phyloP scores from a whole-genome alignment of 139 green algal species.

The Axilococcus clingmanii region DNA sequence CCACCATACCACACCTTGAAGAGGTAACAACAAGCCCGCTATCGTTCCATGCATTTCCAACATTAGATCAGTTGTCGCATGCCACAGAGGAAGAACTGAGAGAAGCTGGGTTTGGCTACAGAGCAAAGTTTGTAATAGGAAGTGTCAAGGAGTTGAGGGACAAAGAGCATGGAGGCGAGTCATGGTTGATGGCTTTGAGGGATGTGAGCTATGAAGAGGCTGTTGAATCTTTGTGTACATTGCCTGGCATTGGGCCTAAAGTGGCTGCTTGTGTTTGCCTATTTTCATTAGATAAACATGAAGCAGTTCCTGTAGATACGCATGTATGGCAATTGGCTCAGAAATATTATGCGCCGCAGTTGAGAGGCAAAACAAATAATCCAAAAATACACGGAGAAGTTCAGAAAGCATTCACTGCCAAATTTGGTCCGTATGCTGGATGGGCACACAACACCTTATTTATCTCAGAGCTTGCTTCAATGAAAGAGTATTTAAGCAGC shows the following conservation, averaged over 20 bases:
- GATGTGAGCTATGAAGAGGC: slow-evolving; percentile 52
- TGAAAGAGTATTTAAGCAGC: slow-evolving; percentile 22
- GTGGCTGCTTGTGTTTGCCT: slow-evolving; percentile 83
- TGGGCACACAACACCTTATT: slow-evolving; percentile 93
- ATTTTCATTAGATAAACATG: slow-evolving; percentile 89
- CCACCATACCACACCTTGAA: neutral
- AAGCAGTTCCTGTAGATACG: slow-evolving; percentile 75
- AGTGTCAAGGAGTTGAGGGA: slow-evolving; percentile 39
- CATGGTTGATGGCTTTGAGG: slow-evolving; percentile 69
- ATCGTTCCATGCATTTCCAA: slow-evolving; percentile 67
- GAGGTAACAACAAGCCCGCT: neutral
- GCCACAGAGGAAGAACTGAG: slow-evolving; percentile 74
- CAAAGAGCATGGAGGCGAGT: slow-evolving; percentile 47
- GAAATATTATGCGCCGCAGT: slow-evolving; percentile 60
- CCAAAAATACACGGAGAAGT: slow-evolving; percentile 41
- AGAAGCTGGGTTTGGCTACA: slow-evolving; percentile 75
- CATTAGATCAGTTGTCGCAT: slow-evolving; percentile 64
- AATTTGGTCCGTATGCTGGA: slow-evolving; percentile 74
- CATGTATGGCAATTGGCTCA: slow-evolving; percentile 86
- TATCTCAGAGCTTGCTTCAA: slow-evolving; percentile 66
- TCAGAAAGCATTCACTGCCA: slow-evolving; percentile 45
- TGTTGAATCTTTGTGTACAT: slow-evolving; percentile 41
- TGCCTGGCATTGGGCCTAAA: slow-evolving; percentile 92
- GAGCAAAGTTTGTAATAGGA: slow-evolving; percentile 75
- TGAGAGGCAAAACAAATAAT: slow-evolving; percentile 68